Evolutionary conservation across 1,139 yeast genomes (phyloP), one percentile per base, ranked within the genome.

Genomic region (Debaryomyces fabryi): DNA sequence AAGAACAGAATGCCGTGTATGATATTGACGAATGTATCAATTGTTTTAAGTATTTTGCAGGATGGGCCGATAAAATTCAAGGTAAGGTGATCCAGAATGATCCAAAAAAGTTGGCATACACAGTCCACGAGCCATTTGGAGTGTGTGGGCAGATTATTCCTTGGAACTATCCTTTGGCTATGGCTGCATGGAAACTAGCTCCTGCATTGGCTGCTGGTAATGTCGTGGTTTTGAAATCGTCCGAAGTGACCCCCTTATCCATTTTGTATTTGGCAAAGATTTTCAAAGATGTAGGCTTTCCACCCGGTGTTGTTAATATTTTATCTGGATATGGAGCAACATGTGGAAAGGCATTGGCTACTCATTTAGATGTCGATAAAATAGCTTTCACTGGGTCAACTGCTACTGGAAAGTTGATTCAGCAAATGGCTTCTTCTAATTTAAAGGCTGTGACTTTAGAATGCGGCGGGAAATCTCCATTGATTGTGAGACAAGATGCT

Each of bases 401-500:
- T 40, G 76, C 73, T 21, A 83, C 87, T n/a, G 92, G 92, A 52
- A 74, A 76, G 53, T 55, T 77, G 30, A 72, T 86, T 53, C 88
- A 83, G 57, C 67, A 69, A 49, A 73, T 80, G 46, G 95, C 95
- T 23, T 78, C 90, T 18, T 64, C 67, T 25, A 74, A 74, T 58
- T 63, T 76, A 64, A 89, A 88, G 68, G 89, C 90, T 8, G 85
- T 87, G 32, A 83, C 95, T n/a, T 71, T 92, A 59, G 98, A 91
- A 71, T 86, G 96, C 62, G 98, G 98, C 55, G 97, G 97, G 52
- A 91, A 91, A 64, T 85, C 93, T 16, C 91, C 91, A 57, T 80
- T 82, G 66, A 79, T 81, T 63, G 82, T 79, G 49, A 86, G 85
- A 72, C 85, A 70, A 44, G 97, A 81, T 64, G 88, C 90, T 21